Base-by-base conservation (phyloP, 108 stramenopile species). In the Craspedostauros australis region DNA sequence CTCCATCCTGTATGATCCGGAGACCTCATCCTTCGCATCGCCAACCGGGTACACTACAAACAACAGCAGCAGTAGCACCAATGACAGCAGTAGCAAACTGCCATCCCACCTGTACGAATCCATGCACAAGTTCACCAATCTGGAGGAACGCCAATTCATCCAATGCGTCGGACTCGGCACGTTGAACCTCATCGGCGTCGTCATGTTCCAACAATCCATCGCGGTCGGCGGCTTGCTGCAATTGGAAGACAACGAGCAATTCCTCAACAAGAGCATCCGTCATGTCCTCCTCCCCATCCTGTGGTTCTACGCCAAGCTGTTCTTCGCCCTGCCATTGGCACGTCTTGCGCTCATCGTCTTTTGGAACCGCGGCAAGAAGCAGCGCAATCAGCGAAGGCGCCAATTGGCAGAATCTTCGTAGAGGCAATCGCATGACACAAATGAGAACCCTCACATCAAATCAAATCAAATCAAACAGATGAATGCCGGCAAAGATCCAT, bases 101-200 rank as follows among this genome's bases (percentile, higher is more conserved):
- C 84, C 88, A 11, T 6, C 37, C 22, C 82, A 72, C 57, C 39
- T 85, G 39, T 61, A 59, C 23, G 85, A 91, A 72, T 57, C 47
- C 31, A 67, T 47, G 11, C 64, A 60, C 38, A 28, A 53, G 12
- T 73, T 92, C 28, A 85, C 90, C 5, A 51, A 63, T 9, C 62
- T 92, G 18, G 42, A 68, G 1, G 37, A 30, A 15, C 63, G 64
- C 6, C 80, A 88, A 40, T 88, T 92, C 54, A 45, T 65, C 11
- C 64, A 64, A 20, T 92, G 90, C 60, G 50, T 76, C 0, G 9
- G 72, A 11, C 36, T 88, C 18, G 83, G 81, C 18, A 38, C 64
- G 0, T 58, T 92, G 5, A 92, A 92, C 48, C 78, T 66, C 46
- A 36, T 86, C 39, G 90, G 90, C 8, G 81, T 92, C 22, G 44